Base-by-base conservation (phyloP, 306 rosid species). In the Senna siamea region DNA sequence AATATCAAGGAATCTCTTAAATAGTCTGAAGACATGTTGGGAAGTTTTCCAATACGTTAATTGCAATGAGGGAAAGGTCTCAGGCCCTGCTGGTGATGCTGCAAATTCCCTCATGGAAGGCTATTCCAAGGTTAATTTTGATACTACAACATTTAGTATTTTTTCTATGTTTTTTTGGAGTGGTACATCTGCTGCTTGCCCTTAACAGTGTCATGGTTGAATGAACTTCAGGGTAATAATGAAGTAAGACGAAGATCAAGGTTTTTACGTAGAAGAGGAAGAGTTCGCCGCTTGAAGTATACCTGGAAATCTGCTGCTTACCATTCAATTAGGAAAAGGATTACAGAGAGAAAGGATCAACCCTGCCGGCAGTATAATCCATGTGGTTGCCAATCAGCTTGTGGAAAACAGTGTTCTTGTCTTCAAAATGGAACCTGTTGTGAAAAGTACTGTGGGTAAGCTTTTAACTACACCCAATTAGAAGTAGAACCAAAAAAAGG, bases 331-430 rank as follows among this genome's bases (percentile, higher is more conserved):
- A 82, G 98, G 81, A 94, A 94, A 84, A 90, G 98, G 72, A 94
- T 94, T 76, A 91, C 97, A 12, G 98, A 94, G 71, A 91, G 89
- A 75, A 94, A 94, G 80, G 97, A 94, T 78, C 98, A 94, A 79
- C 98, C 98, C 35, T 94, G 97, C 83, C 87, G 98, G 75, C 97
- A 94, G 89, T 94, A 89, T 82, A 94, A 94, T 80, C 98, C 98
- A 50, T 94, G 98, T 76, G 90, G 87, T 60, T 94, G 98, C 86
- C 92, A 87, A 80, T 78, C 96, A 47, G 94, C 98, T 72, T 94
- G 98, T 80, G 96, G 96, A 76, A 94, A 94, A 88, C 97, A 89
- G 84, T 94, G 98, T 81, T 68, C 94, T 72, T 94, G 98, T 86
- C 98, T 94, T 76, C 86, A 69, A 76, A 94, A 91, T 75, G 97